Evolutionary conservation across 345 rosid genomes (phyloP), one percentile per base, ranked within the genome.

Genomic region (Laguncularia racemosa): DNA sequence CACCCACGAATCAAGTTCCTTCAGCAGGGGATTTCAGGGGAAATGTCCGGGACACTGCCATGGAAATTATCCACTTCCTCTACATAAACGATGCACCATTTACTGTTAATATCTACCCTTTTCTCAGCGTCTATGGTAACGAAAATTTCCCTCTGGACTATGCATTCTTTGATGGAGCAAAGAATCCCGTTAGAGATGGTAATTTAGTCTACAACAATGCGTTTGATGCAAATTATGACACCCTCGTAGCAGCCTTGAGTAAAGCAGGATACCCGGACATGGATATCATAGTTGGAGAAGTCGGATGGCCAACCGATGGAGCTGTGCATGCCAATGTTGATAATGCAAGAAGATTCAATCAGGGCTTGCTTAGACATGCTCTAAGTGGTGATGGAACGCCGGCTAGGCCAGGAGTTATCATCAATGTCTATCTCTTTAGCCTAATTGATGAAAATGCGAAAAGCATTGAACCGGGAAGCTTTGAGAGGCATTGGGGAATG

Each of bases 241-340:
- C 89, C 44, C 82, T 89, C 21, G 61, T 81, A 9, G 62, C 79
- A 44, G 82, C 96, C 13, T 66, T 89, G 48, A 71, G 73, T 20
- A 89, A 66, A 63, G 81, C 86, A 20, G 89, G 91, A 57, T 89
- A 81, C 66, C 48, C 85, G 33, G 77, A 70, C 43, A 71, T 81
- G 86, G 71, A 72, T 57, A 80, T 89, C 48, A 64, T 89, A 0
- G 69, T 86, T 1, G 95, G 96, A 57, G 96, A 89, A 53, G 76
- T 86, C 0, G 96, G 96, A 19, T 85, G 96, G 95, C 96, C 95
- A 20, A 89, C 91, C 0, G 91, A 89, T 23, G 91, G 95, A 20
- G 74, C 85, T 48, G 73, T 64, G 60, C 71, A 57, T 44, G 91
- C 91, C 2, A 85, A 86, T 47, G 16, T 68, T 14, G 46, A 52